Evolutionary conservation across 208 protist genomes (phyloP).

Genomic region (Porcisia hertigi): DNA sequence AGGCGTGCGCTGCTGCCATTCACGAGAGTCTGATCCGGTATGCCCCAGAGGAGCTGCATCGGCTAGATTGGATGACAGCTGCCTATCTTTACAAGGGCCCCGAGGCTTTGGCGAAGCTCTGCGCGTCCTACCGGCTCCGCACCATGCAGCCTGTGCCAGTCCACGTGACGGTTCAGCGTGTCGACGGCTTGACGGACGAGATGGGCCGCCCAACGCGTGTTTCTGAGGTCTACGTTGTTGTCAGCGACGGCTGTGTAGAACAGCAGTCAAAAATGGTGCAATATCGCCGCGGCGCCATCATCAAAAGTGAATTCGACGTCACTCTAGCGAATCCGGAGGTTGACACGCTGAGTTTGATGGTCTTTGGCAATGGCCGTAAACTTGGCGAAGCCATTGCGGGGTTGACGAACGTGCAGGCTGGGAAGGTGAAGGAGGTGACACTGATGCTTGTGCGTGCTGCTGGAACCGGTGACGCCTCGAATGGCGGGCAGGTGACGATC

Average conservation of each 20-base stretch:
- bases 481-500: slow-evolving; percentile 52
- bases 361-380: slow-evolving; percentile 54
- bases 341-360: slow-evolving; percentile 44
- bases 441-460: slow-evolving; percentile 69
- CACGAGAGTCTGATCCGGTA: slow-evolving; percentile 55
- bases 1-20: slow-evolving; percentile 52
- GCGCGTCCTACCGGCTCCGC: slow-evolving; percentile 14
- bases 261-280: slow-evolving; percentile 27
- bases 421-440: slow-evolving; percentile 51
- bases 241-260: slow-evolving; percentile 37
- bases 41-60: slow-evolving; percentile 75
- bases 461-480: slow-evolving; percentile 64
- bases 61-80: slow-evolving; percentile 68
- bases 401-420: slow-evolving; percentile 55
- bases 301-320: slow-evolving; percentile 63
- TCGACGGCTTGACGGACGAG: slow-evolving; percentile 48
- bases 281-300: slow-evolving; percentile 54
- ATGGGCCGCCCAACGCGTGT: slow-evolving; percentile 42
- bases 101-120: slow-evolving; percentile 20
- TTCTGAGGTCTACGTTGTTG: slow-evolving; percentile 54
- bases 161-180: slow-evolving; percentile 48
- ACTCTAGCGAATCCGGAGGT: slow-evolving; percentile 35
- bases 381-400: slow-evolving; percentile 65
- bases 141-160: slow-evolving; percentile 36
- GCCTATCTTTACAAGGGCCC: slow-evolving; percentile 23